Evolutionary conservation across 176 grass and related monocot genomes (phyloP).

Genomic region (Poa annua): DNA sequence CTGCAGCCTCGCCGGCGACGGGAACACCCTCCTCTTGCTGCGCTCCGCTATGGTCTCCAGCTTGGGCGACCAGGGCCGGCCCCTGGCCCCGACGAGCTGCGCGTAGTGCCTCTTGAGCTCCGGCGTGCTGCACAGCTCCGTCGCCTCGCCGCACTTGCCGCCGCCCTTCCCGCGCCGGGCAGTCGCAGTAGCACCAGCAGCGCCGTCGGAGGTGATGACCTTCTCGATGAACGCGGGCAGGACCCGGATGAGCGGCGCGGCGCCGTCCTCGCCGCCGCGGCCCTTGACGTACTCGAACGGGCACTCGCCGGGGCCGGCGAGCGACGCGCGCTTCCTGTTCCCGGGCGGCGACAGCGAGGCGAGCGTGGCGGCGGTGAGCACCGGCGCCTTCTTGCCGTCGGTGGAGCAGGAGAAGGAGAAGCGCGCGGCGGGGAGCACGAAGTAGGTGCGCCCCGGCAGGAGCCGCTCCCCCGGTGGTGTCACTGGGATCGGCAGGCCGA

Average conservation of each 20-base stretch:
- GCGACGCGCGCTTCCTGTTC: neutral
- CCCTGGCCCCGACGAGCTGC: conserved; percentile 54
- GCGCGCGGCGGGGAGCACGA: conserved; percentile 64
- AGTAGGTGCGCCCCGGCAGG: conserved; percentile 67
- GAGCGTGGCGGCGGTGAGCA: conserved; percentile 75
- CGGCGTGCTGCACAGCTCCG: conserved; percentile 66
- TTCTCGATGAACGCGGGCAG: conserved; percentile 79
- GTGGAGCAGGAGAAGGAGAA: conserved; percentile 45
- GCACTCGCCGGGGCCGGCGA: conserved; percentile 41
- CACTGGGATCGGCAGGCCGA: conserved; percentile 71
- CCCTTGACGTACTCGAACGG: conserved; percentile 88
- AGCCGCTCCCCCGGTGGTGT: conserved; percentile 57
- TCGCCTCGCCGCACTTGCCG: neutral
- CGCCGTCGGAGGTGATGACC: conserved; percentile 51
- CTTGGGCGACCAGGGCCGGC: conserved; percentile 58
- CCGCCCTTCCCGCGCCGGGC: neutral
- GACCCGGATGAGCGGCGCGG: conserved; percentile 53
- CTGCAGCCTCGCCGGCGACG: conserved; percentile 11
- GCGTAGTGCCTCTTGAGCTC: conserved; percentile 86
- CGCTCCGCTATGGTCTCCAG: conserved; percentile 77
- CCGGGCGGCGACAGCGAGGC: conserved; percentile 55
- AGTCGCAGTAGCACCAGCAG: neutral
- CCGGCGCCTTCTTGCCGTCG: conserved; percentile 40
- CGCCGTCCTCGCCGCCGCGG: conserved; percentile 50
- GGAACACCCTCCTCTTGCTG: conserved; percentile 29